A percentile compares a stretch with the other conserved stretches of the same genome.
Conservation (phyloP, 306 rosid genomes). For the Acacia acuminata region DNA sequence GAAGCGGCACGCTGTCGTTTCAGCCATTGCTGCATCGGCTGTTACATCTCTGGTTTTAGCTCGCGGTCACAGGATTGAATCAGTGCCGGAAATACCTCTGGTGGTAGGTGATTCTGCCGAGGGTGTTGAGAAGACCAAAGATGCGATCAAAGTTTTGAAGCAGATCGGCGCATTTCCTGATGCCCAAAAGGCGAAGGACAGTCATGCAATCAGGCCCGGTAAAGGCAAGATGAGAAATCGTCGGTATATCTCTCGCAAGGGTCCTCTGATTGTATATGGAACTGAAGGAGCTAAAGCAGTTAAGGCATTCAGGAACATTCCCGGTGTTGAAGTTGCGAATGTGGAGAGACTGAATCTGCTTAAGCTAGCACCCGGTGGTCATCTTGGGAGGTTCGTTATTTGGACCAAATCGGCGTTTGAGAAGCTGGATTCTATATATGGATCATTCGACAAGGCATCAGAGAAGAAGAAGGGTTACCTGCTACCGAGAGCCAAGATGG, state of each 20-base stretch:
- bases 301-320: slow-evolving; percentile 61
- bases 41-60: slow-evolving; percentile 58
- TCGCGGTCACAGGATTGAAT: slow-evolving; percentile 57
- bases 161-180: slow-evolving; percentile 60
- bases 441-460: slow-evolving; percentile 56
- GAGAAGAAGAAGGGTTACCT: slow-evolving; percentile 65
- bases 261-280: slow-evolving; percentile 63
- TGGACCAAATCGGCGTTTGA: slow-evolving; percentile 73
- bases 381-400: slow-evolving; percentile 60
- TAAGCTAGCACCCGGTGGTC: slow-evolving; percentile 72
- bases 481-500: slow-evolving; percentile 65
- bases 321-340: slow-evolving; percentile 55
- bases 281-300: slow-evolving; percentile 66
- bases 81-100: slow-evolving; percentile 62
- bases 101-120: slow-evolving; percentile 59
- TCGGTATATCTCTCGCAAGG: slow-evolving; percentile 57
- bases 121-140: slow-evolving; percentile 59
- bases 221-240: slow-evolving; percentile 70
- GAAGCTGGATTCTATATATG: slow-evolving; percentile 68
- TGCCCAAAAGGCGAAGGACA: slow-evolving; percentile 66
- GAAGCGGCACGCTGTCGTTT: slow-evolving; percentile 60
- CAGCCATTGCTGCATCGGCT: slow-evolving; percentile 68
- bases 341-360: slow-evolving; percentile 64
- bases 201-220: slow-evolving; percentile 59
- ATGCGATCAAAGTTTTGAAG: slow-evolving; percentile 60